phyloP scores from a whole-genome alignment of 2,329 filamentous ascomycete genomes.

The Pestalotiopsis sp. region DNA sequence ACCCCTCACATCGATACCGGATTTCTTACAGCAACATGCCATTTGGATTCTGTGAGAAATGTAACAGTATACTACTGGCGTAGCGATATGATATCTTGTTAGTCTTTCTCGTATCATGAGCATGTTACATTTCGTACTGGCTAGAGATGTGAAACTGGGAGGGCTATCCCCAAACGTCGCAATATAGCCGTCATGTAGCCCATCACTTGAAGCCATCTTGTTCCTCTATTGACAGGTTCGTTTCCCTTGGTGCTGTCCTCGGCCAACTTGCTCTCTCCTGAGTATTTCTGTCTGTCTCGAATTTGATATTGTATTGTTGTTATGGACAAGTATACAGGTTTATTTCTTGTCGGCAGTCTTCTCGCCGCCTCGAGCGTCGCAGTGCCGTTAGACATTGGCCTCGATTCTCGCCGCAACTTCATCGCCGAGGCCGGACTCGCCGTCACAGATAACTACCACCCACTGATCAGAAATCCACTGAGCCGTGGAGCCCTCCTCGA shows the following conservation, averaged over 20 bases:
- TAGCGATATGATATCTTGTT: background rate
- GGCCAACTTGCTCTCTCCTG: background rate
- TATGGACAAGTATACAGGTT: slow-evolving; percentile 2
- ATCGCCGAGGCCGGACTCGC: slow-evolving; percentile 21
- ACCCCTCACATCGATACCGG: background rate
- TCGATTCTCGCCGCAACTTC: slow-evolving; percentile 17
- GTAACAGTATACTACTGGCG: background rate
- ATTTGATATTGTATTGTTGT: background rate
- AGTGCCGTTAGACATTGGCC: slow-evolving; percentile 17
- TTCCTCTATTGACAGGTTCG: background rate
- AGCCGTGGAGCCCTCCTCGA: slow-evolving; percentile 14
- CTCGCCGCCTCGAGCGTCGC: slow-evolving; percentile 14
- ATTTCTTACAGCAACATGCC: background rate
- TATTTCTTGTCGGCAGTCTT: slow-evolving; percentile 16
- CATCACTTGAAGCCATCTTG: background rate
- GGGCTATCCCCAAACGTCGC: background rate
- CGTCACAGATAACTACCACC: slow-evolving; percentile 23
- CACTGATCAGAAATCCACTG: slow-evolving; percentile 18
- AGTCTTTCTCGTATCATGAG: background rate
- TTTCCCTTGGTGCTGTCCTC: too few relatives aligned
- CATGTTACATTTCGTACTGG: background rate
- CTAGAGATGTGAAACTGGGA: too few relatives aligned
- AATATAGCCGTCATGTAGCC: background rate
- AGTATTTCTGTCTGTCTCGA: too few relatives aligned
- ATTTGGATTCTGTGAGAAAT: background rate